These are phyloP conservation scores for Chara braunii DNA, from an alignment of 139 green algal genomes.

Conservation along the genomic window DNA sequence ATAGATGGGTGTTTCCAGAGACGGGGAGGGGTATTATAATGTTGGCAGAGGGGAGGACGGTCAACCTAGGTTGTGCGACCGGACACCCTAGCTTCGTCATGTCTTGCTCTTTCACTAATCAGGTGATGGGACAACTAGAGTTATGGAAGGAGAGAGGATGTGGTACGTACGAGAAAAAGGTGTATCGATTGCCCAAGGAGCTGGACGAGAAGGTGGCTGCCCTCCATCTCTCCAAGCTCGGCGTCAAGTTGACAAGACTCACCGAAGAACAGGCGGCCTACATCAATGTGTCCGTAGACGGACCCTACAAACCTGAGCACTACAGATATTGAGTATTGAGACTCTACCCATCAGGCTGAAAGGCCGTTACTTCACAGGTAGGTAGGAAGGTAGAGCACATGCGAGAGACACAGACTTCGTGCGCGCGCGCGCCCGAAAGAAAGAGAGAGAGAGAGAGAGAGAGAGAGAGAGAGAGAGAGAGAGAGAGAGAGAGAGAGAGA, in stretches of 20 bases:
- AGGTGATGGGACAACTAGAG: slow-evolving; percentile 94
- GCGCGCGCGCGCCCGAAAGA: too few species aligned
- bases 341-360: too few species aligned
- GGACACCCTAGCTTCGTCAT: slow-evolving; percentile 98
- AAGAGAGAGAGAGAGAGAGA: too few species aligned
- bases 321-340: slow-evolving; percentile 86
- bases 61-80: slow-evolving; percentile 98
- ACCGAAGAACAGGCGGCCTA: slow-evolving; percentile 80
- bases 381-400: too few species aligned
- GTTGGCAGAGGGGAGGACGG: slow-evolving; percentile 91
- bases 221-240: slow-evolving; percentile 90
- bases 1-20: slow-evolving; percentile 97
- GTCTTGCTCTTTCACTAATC: slow-evolving; percentile 99
- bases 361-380: too few species aligned
- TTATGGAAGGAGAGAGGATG: slow-evolving; percentile 90
- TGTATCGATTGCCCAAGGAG: slow-evolving; percentile 98
- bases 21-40: slow-evolving; percentile 86
- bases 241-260: slow-evolving; percentile 87
- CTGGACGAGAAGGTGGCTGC: slow-evolving; percentile 94
- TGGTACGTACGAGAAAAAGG: slow-evolving; percentile 95
- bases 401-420: too few species aligned
- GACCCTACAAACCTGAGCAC: slow-evolving; percentile 89
- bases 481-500: too few species aligned
- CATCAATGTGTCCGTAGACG: slow-evolving; percentile 84
- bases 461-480: too few species aligned